A percentile compares a stretch with the other conserved stretches of the same genome.
phyloP scores from a whole-genome alignment of 106 monocot species.

The Apostasia ramifera region DNA sequence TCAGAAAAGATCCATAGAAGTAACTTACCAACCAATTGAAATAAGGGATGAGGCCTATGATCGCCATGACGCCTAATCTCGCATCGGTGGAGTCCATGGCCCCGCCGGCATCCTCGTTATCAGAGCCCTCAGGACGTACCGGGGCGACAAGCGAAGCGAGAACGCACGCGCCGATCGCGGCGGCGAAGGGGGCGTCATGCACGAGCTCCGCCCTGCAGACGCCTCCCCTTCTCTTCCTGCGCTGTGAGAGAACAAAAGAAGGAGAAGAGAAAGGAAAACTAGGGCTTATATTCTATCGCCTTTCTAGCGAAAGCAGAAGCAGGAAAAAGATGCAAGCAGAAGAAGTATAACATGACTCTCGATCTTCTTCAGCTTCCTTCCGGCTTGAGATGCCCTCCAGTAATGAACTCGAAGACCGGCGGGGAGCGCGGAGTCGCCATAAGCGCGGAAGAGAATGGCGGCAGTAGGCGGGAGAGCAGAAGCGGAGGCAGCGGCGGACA shows the following conservation, averaged over 20 bases:
- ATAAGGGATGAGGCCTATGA: slow-evolving; percentile 91
- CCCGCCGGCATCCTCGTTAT: slow-evolving; percentile 33
- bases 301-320: no score
- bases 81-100: slow-evolving; percentile 60
- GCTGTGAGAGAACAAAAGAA: background rate
- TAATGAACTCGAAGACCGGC: background rate
- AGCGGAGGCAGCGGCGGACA: background rate
- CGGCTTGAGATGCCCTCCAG: background rate
- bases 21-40: slow-evolving; percentile 90
- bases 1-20: background rate
- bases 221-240: slow-evolving; percentile 4
- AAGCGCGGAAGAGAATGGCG: background rate
- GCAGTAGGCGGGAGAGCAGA: background rate
- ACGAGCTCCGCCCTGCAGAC: slow-evolving; percentile 45
- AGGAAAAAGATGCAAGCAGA: background rate
- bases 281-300: background rate
- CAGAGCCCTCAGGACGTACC: slow-evolving; percentile 2
- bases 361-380: background rate
- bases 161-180: slow-evolving; percentile 83
- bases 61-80: slow-evolving; percentile 84
- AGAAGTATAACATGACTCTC: background rate
- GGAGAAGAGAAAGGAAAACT: background rate
- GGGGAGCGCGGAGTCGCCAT: background rate
- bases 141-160: slow-evolving; percentile 66
- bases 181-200: slow-evolving; percentile 78